Percentiles rank a stretch among this genome's conserved stretches.
Evolutionary conservation across 495 filamentous ascomycete species (phyloP).

Genomic region (Hyaloscypha finlandica): DNA sequence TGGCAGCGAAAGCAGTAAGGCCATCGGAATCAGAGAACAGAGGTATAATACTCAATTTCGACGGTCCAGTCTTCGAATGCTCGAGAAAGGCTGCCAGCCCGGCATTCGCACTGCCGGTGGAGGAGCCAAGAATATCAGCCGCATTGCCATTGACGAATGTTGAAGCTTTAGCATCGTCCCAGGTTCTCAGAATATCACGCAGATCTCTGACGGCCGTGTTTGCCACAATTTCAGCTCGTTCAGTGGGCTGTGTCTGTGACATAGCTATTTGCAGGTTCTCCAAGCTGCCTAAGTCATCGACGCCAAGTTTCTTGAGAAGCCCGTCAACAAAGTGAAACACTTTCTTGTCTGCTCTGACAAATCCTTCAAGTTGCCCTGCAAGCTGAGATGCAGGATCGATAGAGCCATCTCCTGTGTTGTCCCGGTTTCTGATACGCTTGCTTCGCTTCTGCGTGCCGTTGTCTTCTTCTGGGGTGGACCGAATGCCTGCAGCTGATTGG

Average conservation of each 20-base stretch:
- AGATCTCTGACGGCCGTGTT: slow-evolving; percentile 52
- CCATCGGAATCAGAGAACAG: slow-evolving; percentile 58
- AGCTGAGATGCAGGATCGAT: slow-evolving; percentile 71
- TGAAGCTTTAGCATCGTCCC: slow-evolving; percentile 62
- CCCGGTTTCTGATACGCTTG: slow-evolving; percentile 79
- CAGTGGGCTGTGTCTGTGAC: slow-evolving; percentile 26
- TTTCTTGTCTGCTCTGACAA: slow-evolving; percentile 71
- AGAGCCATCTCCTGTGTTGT: slow-evolving; percentile 68
- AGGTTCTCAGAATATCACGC: slow-evolving; percentile 51
- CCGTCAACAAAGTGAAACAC: slow-evolving; percentile 70
- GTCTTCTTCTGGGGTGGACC: slow-evolving; percentile 54
- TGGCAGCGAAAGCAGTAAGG: slow-evolving; percentile 55
- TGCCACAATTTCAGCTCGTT: slow-evolving; percentile 23
- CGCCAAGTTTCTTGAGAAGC: slow-evolving; percentile 66
- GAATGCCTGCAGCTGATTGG: slow-evolving; percentile 60
- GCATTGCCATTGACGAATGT: slow-evolving; percentile 57
- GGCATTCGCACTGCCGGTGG: slow-evolving; percentile 27
- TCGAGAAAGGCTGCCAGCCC: slow-evolving; percentile 73
- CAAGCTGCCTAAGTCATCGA: slow-evolving; percentile 52
- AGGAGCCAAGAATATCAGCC: slow-evolving; percentile 35
- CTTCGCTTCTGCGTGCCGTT: slow-evolving; percentile 71
- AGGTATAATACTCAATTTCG: slow-evolving; percentile 50
- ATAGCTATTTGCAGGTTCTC: slow-evolving; percentile 41
- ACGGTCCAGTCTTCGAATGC: slow-evolving; percentile 65
- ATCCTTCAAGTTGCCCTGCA: slow-evolving; percentile 68